Percentiles rank a stretch among this genome's conserved stretches.
These are phyloP conservation scores for Penicillium polonicum DNA, from an alignment of 2,329 filamentous ascomycete species.

Conservation along the genomic window DNA sequence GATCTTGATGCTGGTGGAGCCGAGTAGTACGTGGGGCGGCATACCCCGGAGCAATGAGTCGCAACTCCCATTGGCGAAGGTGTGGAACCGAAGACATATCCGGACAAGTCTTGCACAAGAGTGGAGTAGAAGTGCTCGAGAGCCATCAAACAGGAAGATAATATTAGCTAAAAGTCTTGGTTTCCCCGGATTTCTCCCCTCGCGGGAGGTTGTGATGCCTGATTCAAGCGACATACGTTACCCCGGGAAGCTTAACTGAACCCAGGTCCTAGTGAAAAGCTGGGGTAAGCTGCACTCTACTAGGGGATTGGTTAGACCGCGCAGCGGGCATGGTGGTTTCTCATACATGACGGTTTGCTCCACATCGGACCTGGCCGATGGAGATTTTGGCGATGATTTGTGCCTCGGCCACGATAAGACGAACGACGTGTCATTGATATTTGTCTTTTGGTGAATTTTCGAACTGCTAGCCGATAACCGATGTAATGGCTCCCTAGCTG, in stretches of 20 bases:
- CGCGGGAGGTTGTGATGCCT: neutral
- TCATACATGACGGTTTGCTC: neutral
- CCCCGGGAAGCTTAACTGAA: neutral
- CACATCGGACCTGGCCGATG: slow-evolving; percentile 9
- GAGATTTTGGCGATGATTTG: neutral
- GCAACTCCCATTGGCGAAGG: too few relatives aligned
- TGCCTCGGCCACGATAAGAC: neutral
- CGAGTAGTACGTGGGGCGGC: too few relatives aligned
- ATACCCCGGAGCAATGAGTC: too few relatives aligned
- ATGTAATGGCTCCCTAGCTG: too few relatives aligned
- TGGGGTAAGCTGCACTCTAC: neutral
- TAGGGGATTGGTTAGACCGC: neutral
- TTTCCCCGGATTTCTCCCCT: slow-evolving; percentile 1
- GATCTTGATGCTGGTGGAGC: too few relatives aligned
- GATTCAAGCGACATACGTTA: neutral
- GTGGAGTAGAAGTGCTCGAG: neutral
- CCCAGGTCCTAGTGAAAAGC: neutral
- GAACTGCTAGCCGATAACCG: neutral
- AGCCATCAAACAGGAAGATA: neutral
- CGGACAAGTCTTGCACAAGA: neutral
- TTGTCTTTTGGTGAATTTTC: neutral
- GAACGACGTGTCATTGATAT: neutral
- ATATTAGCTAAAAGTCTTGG: neutral
- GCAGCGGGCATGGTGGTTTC: neutral
- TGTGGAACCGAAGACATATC: neutral